A percentile compares a stretch with the other conserved stretches of the same genome.
Evolutionary conservation across 2,329 filamentous ascomycete species (phyloP).

Genomic region (Aspergillus pseudonomiae): DNA sequence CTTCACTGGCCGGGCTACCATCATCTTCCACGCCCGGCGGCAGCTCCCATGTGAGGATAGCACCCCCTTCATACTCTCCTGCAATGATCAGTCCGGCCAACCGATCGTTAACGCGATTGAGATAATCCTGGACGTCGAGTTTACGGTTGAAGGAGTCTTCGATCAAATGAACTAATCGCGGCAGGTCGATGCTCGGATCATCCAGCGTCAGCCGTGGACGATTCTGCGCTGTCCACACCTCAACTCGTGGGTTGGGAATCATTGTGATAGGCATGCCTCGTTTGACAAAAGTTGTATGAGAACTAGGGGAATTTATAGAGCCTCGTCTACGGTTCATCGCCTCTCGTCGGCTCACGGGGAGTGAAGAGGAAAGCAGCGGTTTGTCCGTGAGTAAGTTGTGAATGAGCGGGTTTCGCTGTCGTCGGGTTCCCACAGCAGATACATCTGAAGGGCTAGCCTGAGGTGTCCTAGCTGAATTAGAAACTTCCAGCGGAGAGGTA

Average conservation of each 20-base stretch:
- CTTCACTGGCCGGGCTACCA: conserved; percentile 53
- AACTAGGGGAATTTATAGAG: conserved; percentile 42
- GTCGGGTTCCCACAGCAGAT: conserved; percentile 58
- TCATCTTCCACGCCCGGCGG: conserved; percentile 64
- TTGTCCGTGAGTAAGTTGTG: conserved; percentile 97
- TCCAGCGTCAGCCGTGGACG: conserved; percentile 69
- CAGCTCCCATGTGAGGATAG: conserved; percentile 91
- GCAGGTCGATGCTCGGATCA: conserved; percentile 79
- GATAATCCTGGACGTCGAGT: conserved; percentile 80
- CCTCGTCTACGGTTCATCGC: conserved; percentile 33
- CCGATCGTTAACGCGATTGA: conserved; percentile 75
- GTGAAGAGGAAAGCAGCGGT: conserved; percentile 85
- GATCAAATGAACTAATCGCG: conserved; percentile 81
- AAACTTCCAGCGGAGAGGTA: conserved; percentile 82
- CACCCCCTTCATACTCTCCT: conserved; percentile 93
- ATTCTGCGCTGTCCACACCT: conserved; percentile 69
- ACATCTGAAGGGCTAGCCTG: conserved; percentile 33
- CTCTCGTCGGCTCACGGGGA: conserved; percentile 70
- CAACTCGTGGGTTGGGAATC: conserved; percentile 68
- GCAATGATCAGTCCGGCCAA: conserved; percentile 92
- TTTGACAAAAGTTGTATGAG: conserved; percentile 80
- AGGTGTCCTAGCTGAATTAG: conserved; percentile 54
- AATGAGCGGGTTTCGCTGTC: conserved; percentile 80
- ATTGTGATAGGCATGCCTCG: conserved; percentile 87
- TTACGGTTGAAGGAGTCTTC: conserved; percentile 90